Base-by-base conservation (phyloP, 1,139 yeast genomes). In the Pichia sp. region DNA sequence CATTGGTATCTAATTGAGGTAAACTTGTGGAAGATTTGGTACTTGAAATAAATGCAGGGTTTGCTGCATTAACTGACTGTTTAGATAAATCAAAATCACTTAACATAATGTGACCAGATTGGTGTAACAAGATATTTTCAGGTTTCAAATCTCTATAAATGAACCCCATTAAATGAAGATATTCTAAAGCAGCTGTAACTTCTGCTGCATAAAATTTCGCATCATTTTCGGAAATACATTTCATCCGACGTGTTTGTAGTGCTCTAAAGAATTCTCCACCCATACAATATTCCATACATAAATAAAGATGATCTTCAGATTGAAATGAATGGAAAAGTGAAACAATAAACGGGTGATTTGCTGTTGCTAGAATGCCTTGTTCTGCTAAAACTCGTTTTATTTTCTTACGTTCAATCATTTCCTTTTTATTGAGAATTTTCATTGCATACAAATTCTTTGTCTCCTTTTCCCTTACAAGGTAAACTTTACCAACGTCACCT, bases 251-350 rank as follows among this genome's bases (percentile, higher is more conserved):
- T 0, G 97, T 89, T 68, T 94, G 98, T 46, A 94, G 69, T 0
- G 98, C 98, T 51, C 98, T 73, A 72, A 94, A 94, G 63, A 94
- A 94, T 67, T 94, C 99, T 43, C 99, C 98, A 22, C 99, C 99
- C 94, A 92, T 89, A 64, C 98, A 94, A 61, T 92, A 94, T 66
- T 94, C 99, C 96, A 94, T 90, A 64, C 98, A 94, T 45, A 94
- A 76, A 61, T 90, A 94, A n/a, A 94, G 69, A 62, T 85, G 82
- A 56, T 90, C 97, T 49, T 87, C 94, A 13, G 95, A 85, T 67
- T 94, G 98, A 70, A 94, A 94, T 0, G 97, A 89, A 66, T 94
- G 98, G 63, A 94, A 90, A 41, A 94, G 72, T 0, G 98, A 89
- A 40, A 94, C 97, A 59, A 94, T 92, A 61, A 94, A 94, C 0